Percentiles rank a stretch among this genome's conserved stretches.
Conservation (phyloP, 2,329 filamentous ascomycete genomes). For the Elsinoe fawcettii region DNA sequence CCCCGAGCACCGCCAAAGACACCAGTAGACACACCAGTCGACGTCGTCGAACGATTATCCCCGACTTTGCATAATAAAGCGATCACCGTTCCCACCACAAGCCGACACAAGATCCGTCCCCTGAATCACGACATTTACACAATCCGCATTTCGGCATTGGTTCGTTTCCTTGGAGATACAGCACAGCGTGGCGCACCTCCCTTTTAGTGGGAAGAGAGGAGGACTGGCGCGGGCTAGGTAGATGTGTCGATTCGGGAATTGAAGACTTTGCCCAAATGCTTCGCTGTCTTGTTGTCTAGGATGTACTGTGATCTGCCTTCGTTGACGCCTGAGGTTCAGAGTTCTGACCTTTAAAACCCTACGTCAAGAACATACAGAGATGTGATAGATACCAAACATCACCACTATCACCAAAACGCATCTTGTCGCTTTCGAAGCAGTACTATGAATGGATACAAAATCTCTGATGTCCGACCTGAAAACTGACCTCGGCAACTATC, state of each 20-base stretch:
- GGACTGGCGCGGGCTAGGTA: background rate
- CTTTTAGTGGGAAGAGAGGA: background rate
- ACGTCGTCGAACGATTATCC: background rate
- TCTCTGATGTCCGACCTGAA: background rate
- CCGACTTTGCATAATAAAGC: background rate
- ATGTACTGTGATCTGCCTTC: too few species aligned
- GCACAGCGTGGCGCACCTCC: background rate
- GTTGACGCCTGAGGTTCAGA: too few species aligned
- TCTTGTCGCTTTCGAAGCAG: too few species aligned
- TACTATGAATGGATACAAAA: too few species aligned
- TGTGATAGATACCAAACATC: too few species aligned
- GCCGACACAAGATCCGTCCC: background rate
- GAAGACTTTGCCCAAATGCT: background rate
- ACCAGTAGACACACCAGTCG: background rate
- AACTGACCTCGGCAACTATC: background rate
- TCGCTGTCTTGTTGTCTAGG: too few species aligned
- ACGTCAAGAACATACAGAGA: too few species aligned
- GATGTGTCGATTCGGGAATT: background rate
- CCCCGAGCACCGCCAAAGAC: background rate
- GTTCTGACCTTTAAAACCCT: too few species aligned
- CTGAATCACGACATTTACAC: background rate
- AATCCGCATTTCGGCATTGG: background rate
- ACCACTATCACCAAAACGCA: too few species aligned
- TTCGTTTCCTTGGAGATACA: background rate
- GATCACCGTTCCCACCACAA: background rate